These are phyloP conservation scores for Nannizziopsis arthrosporioides DNA, from an alignment of 2,329 filamentous ascomycete genomes.

Conservation along the genomic window DNA sequence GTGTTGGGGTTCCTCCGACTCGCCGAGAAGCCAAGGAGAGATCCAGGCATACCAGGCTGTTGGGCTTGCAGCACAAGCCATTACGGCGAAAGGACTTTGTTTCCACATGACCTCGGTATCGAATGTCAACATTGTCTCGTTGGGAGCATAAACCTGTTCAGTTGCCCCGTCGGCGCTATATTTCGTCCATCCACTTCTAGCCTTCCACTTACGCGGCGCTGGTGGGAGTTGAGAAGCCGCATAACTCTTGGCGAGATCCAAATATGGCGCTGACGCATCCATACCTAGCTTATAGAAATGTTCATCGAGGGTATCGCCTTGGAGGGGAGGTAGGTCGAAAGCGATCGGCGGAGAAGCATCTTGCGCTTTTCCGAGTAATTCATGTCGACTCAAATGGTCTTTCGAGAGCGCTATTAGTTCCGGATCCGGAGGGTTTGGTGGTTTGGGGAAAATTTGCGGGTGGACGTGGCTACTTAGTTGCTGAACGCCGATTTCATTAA, in stretches of 20 bases:
- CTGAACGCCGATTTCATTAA: slow-evolving; percentile 90
- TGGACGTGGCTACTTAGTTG: slow-evolving; percentile 79
- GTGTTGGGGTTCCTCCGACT: slow-evolving; percentile 65
- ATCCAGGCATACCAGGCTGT: slow-evolving; percentile 96
- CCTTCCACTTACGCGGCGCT: slow-evolving; percentile 62
- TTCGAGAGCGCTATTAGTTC: slow-evolving; percentile 68
- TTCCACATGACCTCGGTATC: slow-evolving; percentile 98
- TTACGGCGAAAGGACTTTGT: slow-evolving; percentile 80
- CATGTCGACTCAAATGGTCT: slow-evolving; percentile 73
- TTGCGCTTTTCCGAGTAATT: slow-evolving; percentile 80
- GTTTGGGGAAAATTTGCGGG: slow-evolving; percentile 62
- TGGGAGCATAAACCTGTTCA: slow-evolving; percentile 63
- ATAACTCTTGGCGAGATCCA: slow-evolving; percentile 64
- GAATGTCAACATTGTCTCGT: slow-evolving; percentile 75
- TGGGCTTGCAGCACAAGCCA: slow-evolving; percentile 86
- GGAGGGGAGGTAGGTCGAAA: slow-evolving; percentile 71
- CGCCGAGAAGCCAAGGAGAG: slow-evolving; percentile 83
- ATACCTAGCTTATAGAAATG: slow-evolving; percentile 83
- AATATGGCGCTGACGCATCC: slow-evolving; percentile 75
- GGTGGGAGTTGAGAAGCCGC: slow-evolving; percentile 47
- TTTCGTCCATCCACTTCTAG: slow-evolving; percentile 83
- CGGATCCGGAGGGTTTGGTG: slow-evolving; percentile 44
- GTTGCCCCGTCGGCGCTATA: slow-evolving; percentile 63
- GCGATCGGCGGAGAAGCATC: slow-evolving; percentile 63
- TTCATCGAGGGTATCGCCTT: slow-evolving; percentile 75